Conservation (phyloP, 2,329 filamentous ascomycete genomes). For the Penicillium polonicum region DNA sequence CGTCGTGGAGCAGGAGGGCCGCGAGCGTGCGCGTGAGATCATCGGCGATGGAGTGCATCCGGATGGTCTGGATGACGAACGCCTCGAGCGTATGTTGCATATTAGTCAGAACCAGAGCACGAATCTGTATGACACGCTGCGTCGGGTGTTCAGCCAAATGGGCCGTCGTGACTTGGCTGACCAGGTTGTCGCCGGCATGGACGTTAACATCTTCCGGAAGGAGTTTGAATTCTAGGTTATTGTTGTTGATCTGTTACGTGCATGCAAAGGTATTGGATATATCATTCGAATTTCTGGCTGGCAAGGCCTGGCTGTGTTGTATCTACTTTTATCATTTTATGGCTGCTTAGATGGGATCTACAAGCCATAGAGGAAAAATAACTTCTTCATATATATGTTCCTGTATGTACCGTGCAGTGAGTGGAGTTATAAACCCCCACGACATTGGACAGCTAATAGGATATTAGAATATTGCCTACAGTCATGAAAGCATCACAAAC, state of each 20-base stretch:
- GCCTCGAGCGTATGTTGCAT: conserved; percentile 81
- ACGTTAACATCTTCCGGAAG: conserved; percentile 81
- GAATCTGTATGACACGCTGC: conserved; percentile 90
- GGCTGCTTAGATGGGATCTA: conserved; percentile 2
- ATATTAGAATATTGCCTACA: too few relatives aligned
- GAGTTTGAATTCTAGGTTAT: conserved; percentile 77
- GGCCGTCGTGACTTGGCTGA: conserved; percentile 82
- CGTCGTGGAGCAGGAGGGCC: conserved; percentile 80
- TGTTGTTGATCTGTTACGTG: neutral
- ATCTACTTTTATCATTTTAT: conserved; percentile 10
- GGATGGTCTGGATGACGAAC: conserved; percentile 59
- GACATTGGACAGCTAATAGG: too few relatives aligned
- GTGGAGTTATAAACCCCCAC: too few relatives aligned
- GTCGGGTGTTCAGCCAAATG: conserved; percentile 97
- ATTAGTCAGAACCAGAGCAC: conserved; percentile 85
- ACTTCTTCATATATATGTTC: neutral
- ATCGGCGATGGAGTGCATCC: conserved; percentile 57
- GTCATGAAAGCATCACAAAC: too few relatives aligned
- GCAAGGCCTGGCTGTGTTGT: conserved; percentile 7
- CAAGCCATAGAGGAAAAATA: neutral
- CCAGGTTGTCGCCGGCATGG: conserved; percentile 82
- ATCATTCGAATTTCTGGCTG: neutral
- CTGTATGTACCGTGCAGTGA: too few relatives aligned
- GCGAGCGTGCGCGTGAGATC: conserved; percentile 79
- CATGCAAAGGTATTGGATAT: neutral